These are phyloP conservation scores for Tetradesmus obliquus DNA, from an alignment of 139 green algal species.

Conservation along the genomic window DNA sequence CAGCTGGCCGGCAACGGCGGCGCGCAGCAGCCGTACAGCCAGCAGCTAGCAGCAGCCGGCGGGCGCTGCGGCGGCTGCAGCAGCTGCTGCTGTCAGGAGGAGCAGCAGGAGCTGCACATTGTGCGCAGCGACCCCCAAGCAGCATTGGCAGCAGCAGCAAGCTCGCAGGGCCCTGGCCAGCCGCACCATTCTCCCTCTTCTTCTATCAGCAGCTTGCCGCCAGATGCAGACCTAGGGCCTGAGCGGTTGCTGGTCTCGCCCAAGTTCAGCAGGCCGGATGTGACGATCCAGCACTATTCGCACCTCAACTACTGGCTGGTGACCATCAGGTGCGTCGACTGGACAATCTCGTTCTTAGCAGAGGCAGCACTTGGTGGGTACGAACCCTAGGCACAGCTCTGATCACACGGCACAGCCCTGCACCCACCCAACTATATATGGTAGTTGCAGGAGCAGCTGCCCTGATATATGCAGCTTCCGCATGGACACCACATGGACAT, in stretches of 20 bases:
- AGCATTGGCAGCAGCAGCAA: background rate
- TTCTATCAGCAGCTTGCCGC: conserved; percentile 35
- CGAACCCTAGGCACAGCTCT: background rate
- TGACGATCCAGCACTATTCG: conserved; percentile 76
- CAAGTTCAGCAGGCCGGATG: conserved; percentile 48
- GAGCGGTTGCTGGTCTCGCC: conserved; percentile 34
- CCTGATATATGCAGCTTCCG: background rate
- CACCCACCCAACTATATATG: background rate
- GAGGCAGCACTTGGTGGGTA: background rate
- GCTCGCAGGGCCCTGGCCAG: background rate
- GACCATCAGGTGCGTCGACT: conserved; percentile 62
- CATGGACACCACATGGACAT: too few relatives aligned
- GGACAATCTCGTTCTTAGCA: background rate
- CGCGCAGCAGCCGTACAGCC: background rate
- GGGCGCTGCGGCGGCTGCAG: background rate
- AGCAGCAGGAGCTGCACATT: conserved; percentile 34
- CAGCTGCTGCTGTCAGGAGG: conserved; percentile 23
- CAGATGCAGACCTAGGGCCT: conserved; percentile 27
- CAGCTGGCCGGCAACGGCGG: background rate
- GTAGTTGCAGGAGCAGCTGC: background rate
- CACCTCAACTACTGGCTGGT: conserved; percentile 92
- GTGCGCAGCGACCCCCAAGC: conserved; percentile 22
- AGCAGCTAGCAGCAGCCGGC: background rate
- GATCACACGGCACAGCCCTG: background rate
- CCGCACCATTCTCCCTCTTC: conserved; percentile 17